A percentile compares a stretch with the other conserved stretches of the same genome.
These are phyloP conservation scores for Samsoniella hepiali DNA, from an alignment of 2,329 filamentous ascomycete species.

Conservation along the genomic window DNA sequence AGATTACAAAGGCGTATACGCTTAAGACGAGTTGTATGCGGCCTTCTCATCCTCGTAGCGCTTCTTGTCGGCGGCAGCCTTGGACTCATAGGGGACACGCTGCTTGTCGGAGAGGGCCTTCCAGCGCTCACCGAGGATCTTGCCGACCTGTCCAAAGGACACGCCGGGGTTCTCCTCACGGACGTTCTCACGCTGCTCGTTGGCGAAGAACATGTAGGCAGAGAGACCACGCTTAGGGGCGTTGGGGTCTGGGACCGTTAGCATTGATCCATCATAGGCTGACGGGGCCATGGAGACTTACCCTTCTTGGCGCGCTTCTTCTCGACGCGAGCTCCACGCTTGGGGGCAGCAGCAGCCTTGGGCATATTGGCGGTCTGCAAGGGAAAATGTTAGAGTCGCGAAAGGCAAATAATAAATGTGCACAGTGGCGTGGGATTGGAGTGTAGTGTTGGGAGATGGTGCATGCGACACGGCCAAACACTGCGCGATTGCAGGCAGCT, in stretches of 20 bases:
- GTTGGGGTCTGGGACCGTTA: conserved; percentile 70
- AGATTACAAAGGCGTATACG: conserved; percentile 22
- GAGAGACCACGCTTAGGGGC: conserved; percentile 99
- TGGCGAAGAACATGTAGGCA: conserved; percentile 99
- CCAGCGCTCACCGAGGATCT: conserved; percentile 97
- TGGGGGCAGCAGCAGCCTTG: conserved; percentile 50
- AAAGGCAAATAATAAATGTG: not conserved
- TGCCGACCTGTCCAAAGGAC: conserved; percentile 97
- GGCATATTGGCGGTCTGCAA: conserved; percentile 48
- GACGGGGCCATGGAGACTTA: conserved; percentile 33
- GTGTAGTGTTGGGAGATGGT: conserved; percentile 24
- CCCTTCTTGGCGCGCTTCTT: conserved; percentile 60
- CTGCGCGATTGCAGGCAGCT: not conserved
- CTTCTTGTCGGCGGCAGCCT: conserved; percentile 98
- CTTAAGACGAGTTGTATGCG: conserved; percentile 60
- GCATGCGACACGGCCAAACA: not conserved
- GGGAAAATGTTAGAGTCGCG: conserved; percentile 2
- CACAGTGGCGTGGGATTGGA: not conserved
- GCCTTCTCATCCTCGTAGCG: conserved; percentile 98
- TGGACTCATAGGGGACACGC: conserved; percentile 89
- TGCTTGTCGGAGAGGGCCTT: conserved; percentile 95
- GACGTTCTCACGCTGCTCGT: conserved; percentile 97
- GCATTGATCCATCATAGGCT: conserved; percentile 17
- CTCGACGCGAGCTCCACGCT: conserved; percentile 53
- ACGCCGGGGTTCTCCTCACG: conserved; percentile 98